These are phyloP conservation scores for Penicillium decumbens DNA, from an alignment of 2,329 filamentous ascomycete species.

Conservation along the genomic window DNA sequence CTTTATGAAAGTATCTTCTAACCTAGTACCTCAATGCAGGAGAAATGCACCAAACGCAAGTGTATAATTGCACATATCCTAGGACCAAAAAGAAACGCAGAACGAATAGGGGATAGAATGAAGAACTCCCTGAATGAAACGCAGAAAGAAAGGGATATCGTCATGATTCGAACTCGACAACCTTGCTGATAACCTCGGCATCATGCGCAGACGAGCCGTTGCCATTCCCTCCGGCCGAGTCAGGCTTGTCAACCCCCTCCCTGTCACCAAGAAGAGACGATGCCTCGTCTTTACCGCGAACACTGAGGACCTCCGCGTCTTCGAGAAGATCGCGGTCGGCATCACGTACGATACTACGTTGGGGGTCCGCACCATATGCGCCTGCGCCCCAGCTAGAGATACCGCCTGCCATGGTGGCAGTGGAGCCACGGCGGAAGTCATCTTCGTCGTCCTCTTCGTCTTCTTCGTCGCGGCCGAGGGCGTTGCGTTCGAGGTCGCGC, in stretches of 20 bases:
- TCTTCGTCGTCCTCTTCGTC: constrained; percentile 67
- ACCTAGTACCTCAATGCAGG: neutral
- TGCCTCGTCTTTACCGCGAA: constrained; percentile 32
- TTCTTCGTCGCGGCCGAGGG: constrained; percentile 62
- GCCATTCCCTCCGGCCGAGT: neutral
- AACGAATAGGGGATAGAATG: neutral
- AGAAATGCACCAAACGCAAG: neutral
- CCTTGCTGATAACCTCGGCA: constrained; percentile 34
- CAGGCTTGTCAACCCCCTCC: constrained; percentile 6
- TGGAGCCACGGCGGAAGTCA: constrained; percentile 42
- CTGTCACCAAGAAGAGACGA: constrained; percentile 29
- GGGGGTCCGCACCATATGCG: constrained; percentile 53
- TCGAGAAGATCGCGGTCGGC: constrained; percentile 67
- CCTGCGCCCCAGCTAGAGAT: constrained; percentile 39
- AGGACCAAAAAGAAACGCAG: constrained; percentile 2
- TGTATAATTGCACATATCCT: constrained; percentile 7
- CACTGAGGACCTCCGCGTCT: constrained; percentile 64
- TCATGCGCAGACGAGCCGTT: constrained; percentile 16
- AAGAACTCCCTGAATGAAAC: neutral
- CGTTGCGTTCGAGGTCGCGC: constrained; percentile 80
- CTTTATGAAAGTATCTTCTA: neutral
- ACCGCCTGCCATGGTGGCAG: constrained; percentile 31
- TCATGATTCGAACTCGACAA: constrained; percentile 38
- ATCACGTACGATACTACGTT: constrained; percentile 60
- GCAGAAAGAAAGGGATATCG: constrained; percentile 6